Evolutionary conservation across 2,329 filamentous ascomycete genomes (phyloP).

Genomic region (Tetracladium maxilliforme): DNA sequence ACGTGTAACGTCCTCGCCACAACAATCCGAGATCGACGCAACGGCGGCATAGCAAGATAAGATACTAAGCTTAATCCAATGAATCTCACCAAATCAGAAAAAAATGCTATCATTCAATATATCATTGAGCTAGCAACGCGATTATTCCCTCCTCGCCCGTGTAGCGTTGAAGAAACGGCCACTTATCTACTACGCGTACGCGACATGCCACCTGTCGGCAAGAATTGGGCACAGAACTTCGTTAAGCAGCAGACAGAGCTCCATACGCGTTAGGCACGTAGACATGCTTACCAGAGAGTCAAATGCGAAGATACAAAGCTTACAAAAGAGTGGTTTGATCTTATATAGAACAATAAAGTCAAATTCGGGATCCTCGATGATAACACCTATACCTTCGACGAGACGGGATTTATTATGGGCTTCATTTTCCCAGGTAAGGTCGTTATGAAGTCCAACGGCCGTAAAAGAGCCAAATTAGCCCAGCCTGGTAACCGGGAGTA

Average conservation of each 20-base stretch:
- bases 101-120: too few relatives aligned
- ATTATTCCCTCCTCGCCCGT: conserved; percentile 3
- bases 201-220: conserved; percentile 2
- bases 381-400: conserved; percentile 10
- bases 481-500: conserved; percentile 12
- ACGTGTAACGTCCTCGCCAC: too few relatives aligned
- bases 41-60: too few relatives aligned
- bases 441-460: conserved; percentile 6
- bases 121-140: too few relatives aligned
- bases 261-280: conserved; percentile 3
- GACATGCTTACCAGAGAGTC: conserved; percentile 4
- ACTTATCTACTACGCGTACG: conserved; percentile 1
- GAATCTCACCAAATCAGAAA: too few relatives aligned
- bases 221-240: conserved; percentile 4
- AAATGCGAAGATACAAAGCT: conserved; percentile 5
- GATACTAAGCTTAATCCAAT: too few relatives aligned
- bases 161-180: conserved; percentile 4
- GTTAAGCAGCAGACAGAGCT: conserved; percentile 2
- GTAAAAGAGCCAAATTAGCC: conserved; percentile 5
- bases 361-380: conserved; percentile 7
- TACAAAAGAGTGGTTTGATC: conserved; percentile 5
- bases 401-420: conserved; percentile 10
- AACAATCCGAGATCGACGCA: too few relatives aligned
- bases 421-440: conserved; percentile 7
- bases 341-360: conserved; percentile 4